Evolutionary conservation across 306 rosid genomes (phyloP).

Genomic region (Prinsepia uniflora): DNA sequence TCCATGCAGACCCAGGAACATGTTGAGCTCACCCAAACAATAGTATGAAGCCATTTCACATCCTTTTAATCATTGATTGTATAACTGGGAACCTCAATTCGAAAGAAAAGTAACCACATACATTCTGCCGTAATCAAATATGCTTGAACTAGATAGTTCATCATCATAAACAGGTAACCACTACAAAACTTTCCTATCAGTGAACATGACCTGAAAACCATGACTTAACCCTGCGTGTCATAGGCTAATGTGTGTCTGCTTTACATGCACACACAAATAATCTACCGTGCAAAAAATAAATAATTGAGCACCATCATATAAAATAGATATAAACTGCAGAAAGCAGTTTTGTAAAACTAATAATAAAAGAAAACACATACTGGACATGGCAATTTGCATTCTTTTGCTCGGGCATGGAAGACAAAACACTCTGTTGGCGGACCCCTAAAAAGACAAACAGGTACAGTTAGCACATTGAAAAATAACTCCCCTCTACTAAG

Average conservation of each 20-base stretch:
- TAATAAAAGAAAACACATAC: slow-evolving; percentile 35
- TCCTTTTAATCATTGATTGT: neutral
- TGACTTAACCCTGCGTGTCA: neutral
- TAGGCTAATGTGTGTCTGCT: neutral
- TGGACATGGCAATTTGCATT: slow-evolving; percentile 51
- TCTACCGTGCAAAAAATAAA: neutral
- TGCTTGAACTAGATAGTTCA: neutral
- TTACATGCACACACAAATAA: neutral
- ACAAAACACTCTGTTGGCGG: slow-evolving; percentile 94
- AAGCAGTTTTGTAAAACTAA: slow-evolving; percentile 6
- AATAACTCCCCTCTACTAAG: slow-evolving; percentile 13
- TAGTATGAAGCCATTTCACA: neutral
- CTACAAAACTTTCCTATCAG: neutral
- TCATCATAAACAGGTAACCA: neutral
- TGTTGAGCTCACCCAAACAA: neutral
- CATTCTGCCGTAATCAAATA: neutral
- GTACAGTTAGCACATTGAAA: slow-evolving; percentile 24
- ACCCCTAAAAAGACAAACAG: slow-evolving; percentile 64
- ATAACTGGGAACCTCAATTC: neutral
- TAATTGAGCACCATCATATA: neutral
- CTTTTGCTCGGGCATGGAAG: slow-evolving; percentile 83
- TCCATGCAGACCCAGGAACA: neutral
- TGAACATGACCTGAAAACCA: neutral
- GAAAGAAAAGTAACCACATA: neutral
- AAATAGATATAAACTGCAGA: neutral